Conservation (phyloP, 177 flowering plant genomes). For the Vitis hybrid region DNA sequence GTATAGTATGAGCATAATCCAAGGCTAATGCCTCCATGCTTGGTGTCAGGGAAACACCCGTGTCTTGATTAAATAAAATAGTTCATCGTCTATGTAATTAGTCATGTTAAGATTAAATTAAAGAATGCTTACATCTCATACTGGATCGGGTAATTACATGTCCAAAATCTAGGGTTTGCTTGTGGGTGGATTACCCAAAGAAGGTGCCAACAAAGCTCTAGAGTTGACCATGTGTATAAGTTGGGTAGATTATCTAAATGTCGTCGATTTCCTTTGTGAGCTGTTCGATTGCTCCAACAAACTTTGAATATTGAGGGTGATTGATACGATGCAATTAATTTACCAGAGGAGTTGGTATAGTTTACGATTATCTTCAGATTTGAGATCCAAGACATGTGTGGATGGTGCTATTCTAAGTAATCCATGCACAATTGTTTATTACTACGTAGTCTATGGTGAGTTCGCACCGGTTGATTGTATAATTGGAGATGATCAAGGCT, state of each 20-base stretch:
- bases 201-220: conserved; percentile 9
- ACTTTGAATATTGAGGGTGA: conserved; percentile 26
- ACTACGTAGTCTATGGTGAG: not conserved
- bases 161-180: conserved; percentile 27
- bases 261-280: conserved; percentile 26
- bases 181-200: conserved; percentile 19
- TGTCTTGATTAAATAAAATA: not conserved
- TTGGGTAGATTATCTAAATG: conserved; percentile 13
- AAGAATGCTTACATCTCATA: conserved; percentile 6
- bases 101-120: not conserved
- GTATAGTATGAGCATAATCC: conserved; percentile 5
- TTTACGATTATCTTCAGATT: conserved; percentile 13
- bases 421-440: conserved; percentile 14
- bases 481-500: not conserved
- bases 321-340: not conserved
- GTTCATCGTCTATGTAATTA: not conserved
- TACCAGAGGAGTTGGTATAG: not conserved
- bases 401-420: conserved; percentile 7
- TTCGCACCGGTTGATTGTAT: not conserved
- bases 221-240: conserved; percentile 20
- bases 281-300: conserved; percentile 33
- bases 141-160: conserved; percentile 30
- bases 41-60: conserved; percentile 19
- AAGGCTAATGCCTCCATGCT: conserved; percentile 30
- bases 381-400: conserved; percentile 27